phyloP scores from a whole-genome alignment of 2,329 filamentous ascomycete genomes.

The Neofusicoccum ribis region DNA sequence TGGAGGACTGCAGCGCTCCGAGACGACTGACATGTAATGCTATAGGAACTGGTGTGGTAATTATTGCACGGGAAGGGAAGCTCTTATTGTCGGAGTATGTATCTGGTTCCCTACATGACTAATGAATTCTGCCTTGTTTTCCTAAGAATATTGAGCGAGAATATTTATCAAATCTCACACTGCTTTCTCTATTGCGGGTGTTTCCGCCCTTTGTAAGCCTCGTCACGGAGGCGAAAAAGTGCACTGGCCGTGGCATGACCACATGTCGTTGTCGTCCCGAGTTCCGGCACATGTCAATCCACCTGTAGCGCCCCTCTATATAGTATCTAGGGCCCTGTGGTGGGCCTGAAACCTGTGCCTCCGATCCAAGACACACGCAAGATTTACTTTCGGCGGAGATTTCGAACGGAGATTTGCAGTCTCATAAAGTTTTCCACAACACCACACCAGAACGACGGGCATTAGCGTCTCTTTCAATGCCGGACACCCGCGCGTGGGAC shows the following conservation, averaged over 20 bases:
- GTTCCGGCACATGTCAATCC: not conserved
- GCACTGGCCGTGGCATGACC: not conserved
- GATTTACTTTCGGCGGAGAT: not conserved
- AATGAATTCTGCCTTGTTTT: not conserved
- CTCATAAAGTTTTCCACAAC: not conserved
- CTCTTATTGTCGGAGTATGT: not conserved
- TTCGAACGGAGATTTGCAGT: not conserved
- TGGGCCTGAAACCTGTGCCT: not conserved
- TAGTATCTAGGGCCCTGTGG: no score
- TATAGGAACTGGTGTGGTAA: not conserved
- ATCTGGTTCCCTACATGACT: not conserved
- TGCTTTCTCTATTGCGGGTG: no score
- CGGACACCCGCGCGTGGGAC: not conserved
- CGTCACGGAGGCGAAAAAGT: no score
- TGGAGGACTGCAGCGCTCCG: no score
- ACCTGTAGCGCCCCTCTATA: no score
- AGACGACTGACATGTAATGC: not conserved
- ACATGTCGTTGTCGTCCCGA: not conserved
- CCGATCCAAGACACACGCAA: not conserved
- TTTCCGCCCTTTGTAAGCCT: no score
- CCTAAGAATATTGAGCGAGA: not conserved
- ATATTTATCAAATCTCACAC: no score
- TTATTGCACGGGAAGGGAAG: not conserved
- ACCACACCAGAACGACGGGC: not conserved
- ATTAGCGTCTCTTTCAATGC: no score